Conservation (phyloP, 495 filamentous ascomycete genomes). For the Podospora anserina region DNA sequence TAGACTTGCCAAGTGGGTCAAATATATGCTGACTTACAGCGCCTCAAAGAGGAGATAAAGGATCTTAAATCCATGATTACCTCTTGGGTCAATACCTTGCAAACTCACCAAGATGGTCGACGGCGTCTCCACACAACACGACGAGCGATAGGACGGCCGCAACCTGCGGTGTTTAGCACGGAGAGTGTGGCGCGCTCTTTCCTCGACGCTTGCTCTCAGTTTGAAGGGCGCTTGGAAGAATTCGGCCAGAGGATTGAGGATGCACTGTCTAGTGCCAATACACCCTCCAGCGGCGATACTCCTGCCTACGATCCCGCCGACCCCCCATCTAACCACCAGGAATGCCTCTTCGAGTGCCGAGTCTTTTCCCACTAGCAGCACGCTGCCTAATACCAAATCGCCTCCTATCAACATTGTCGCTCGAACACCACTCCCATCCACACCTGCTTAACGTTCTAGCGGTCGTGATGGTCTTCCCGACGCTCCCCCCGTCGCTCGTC, state of each 20-base stretch:
- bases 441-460: too few species aligned
- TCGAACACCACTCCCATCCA: too few species aligned
- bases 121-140: slow-evolving; percentile 8
- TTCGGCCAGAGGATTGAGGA: slow-evolving; percentile 7
- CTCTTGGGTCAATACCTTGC: neutral
- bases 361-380: neutral
- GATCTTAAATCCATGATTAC: neutral
- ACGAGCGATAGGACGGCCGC: slow-evolving; percentile 2
- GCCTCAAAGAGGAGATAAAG: neutral
- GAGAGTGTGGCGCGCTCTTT: neutral
- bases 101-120: neutral
- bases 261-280: slow-evolving; percentile 10
- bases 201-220: neutral
- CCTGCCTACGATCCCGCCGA: slow-evolving; percentile 5
- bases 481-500: too few species aligned
- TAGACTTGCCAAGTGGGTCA: slow-evolving; percentile 3
- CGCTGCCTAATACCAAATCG: too few species aligned
- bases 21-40: neutral
- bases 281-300: slow-evolving; percentile 8
- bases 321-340: neutral
- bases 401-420: too few species aligned
- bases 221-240: slow-evolving; percentile 11
- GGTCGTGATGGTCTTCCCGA: too few species aligned
- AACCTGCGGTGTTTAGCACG: neutral
- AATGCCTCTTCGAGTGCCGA: neutral